phyloP scores from a whole-genome alignment of 305 asterid genomes.

The Rubia balearica region DNA sequence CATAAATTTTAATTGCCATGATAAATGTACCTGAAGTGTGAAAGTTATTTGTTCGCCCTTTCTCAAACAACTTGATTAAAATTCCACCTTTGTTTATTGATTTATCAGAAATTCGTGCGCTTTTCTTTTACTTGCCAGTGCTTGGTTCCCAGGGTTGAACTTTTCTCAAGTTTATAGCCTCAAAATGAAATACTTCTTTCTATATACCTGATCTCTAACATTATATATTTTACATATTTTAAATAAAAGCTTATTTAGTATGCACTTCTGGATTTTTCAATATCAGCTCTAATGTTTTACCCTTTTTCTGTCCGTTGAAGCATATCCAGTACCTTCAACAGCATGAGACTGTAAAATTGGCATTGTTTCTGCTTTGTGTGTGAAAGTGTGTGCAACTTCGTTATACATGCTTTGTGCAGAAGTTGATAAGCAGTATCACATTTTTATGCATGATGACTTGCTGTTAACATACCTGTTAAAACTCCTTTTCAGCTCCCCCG shows the following conservation, averaged over 20 bases:
- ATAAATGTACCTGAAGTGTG: not conserved
- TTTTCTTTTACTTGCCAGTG: not conserved
- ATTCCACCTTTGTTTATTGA: slow-evolving; percentile 3
- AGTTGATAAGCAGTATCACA: too few relatives aligned
- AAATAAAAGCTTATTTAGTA: not conserved
- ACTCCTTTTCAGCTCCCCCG: slow-evolving; percentile 61
- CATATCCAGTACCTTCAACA: not conserved
- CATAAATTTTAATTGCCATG: slow-evolving; percentile 4
- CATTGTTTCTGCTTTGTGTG: not conserved
- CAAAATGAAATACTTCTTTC: not conserved
- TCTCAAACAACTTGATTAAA: not conserved
- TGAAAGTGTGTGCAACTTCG: not conserved
- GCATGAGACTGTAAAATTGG: not conserved
- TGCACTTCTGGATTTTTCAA: not conserved
- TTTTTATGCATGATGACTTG: not conserved
- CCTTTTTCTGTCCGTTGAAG: not conserved
- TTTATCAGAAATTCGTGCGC: not conserved
- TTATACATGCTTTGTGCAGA: not conserved
- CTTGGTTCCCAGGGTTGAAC: too few relatives aligned
- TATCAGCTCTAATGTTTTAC: not conserved
- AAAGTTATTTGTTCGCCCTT: not conserved
- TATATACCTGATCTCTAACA: not conserved
- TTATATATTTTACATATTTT: not conserved
- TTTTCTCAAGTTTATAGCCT: not conserved
- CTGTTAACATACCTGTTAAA: slow-evolving; percentile 7